phyloP scores from a whole-genome alignment of 805 yeast genomes.

The Starmerella roubikii region DNA sequence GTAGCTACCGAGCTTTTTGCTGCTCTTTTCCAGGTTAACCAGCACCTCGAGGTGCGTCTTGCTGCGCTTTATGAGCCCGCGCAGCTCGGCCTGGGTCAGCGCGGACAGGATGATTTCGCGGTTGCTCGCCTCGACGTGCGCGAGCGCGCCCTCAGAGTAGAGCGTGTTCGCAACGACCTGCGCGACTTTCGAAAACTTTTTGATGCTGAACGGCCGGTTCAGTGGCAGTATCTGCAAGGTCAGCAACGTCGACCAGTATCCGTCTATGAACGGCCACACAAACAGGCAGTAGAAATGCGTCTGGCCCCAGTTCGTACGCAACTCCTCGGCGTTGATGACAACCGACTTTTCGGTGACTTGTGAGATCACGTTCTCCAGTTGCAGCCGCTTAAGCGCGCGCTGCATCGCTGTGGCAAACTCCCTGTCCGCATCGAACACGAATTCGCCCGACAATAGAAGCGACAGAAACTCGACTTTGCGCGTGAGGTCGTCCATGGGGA shows the following conservation, averaged over 20 bases:
- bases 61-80: constrained; percentile 24
- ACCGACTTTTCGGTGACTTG: constrained; percentile 13
- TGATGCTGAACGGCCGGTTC: constrained; percentile 19
- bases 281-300: constrained; percentile 32
- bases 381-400: constrained; percentile 23
- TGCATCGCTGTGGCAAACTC: constrained; percentile 25
- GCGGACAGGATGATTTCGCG: constrained; percentile 30
- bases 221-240: constrained; percentile 27
- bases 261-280: constrained; percentile 34
- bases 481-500: constrained; percentile 22
- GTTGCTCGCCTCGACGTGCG: constrained; percentile 31
- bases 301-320: constrained; percentile 21
- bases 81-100: constrained; percentile 24
- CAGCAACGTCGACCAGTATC: constrained; percentile 31
- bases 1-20: constrained; percentile 20
- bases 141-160: constrained; percentile 31
- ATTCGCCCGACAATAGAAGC: constrained; percentile 28
- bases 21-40: constrained; percentile 3
- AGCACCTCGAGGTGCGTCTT: no score
- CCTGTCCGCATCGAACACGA: constrained; percentile 25
- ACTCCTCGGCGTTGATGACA: constrained; percentile 12
- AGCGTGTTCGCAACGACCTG: constrained; percentile 32
- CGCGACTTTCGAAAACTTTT: constrained; percentile 25
- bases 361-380: constrained; percentile 23
- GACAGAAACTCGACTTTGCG: constrained; percentile 27